Percentiles rank a stretch among this genome's conserved stretches.
phyloP scores from a whole-genome alignment of 2,329 filamentous ascomycete species.

The Aspergillus puulaauensis region DNA sequence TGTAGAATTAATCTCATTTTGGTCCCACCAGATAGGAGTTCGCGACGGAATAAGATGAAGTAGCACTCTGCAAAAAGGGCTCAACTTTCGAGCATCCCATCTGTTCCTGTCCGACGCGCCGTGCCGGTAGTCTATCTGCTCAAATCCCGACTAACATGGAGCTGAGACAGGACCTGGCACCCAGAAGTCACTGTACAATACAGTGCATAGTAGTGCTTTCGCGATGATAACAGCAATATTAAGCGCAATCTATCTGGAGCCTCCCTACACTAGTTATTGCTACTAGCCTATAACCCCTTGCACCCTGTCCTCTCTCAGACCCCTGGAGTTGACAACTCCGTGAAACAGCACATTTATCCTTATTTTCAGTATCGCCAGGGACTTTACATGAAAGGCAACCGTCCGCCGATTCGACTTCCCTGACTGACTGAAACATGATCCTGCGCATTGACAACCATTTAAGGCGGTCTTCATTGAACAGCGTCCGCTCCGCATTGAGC shows the following conservation, averaged over 20 bases:
- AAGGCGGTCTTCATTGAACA: not conserved
- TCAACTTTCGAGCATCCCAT: not conserved
- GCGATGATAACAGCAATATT: not conserved
- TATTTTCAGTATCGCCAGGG: not conserved
- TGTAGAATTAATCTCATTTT: not conserved
- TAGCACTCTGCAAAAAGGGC: not conserved
- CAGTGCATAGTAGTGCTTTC: not conserved
- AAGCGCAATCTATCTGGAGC: not conserved
- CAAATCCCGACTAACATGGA: not conserved
- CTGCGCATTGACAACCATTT: not conserved
- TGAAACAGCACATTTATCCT: not conserved
- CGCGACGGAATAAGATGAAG: not conserved
- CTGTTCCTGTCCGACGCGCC: not conserved
- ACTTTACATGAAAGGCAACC: not conserved
- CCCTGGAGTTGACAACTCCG: not conserved
- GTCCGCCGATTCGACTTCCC: not conserved
- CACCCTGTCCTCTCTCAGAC: not conserved
- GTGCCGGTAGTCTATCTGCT: not conserved
- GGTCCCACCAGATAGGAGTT: not conserved
- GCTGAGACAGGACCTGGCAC: not conserved
- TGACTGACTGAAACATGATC: constrained; percentile 6
- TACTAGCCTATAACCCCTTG: not conserved
- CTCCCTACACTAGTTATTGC: not conserved
- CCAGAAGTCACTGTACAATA: too few species aligned
- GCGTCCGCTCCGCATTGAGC: constrained; percentile 1